Percentiles rank a stretch among this genome's conserved stretches.
These are phyloP conservation scores for Thermoascus crustaceus DNA, from an alignment of 2,329 filamentous ascomycete species.

Conservation along the genomic window DNA sequence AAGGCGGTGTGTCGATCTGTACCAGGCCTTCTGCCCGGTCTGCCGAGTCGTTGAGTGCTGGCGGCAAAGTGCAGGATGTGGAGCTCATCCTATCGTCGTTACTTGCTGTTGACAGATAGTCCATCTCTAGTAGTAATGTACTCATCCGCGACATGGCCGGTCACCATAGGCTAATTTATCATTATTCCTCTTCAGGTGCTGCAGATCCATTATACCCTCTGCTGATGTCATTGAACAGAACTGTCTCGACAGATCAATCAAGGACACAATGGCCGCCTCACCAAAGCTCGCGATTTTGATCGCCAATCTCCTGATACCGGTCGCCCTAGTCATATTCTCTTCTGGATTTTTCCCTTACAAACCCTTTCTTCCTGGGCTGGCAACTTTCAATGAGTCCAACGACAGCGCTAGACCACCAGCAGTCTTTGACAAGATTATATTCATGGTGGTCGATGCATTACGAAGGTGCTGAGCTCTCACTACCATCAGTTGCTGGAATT, in stretches of 20 bases:
- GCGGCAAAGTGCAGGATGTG: not conserved
- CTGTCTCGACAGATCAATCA: constrained; percentile 1
- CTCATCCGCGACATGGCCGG: not conserved
- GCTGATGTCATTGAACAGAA: not conserved
- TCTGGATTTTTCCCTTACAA: constrained; percentile 97
- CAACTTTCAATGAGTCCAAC: constrained; percentile 50
- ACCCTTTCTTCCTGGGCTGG: constrained; percentile 78
- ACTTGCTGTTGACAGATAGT: not conserved
- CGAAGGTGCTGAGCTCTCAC: constrained; percentile 56
- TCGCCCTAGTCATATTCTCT: constrained; percentile 69
- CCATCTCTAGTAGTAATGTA: not conserved
- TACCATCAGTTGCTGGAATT: too few relatives aligned
- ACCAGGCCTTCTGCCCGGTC: too few relatives aligned
- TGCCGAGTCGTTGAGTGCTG: too few relatives aligned
- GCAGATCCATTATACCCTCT: not conserved
- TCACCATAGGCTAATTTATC: too few relatives aligned
- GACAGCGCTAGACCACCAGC: constrained; percentile 50
- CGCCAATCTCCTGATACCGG: constrained; percentile 69
- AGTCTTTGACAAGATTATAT: constrained; percentile 81
- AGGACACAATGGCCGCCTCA: constrained; percentile 13
- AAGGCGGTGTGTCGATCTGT: too few relatives aligned
- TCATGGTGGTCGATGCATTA: constrained; percentile 96
- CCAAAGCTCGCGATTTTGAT: constrained; percentile 43
- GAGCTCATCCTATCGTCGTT: too few relatives aligned
- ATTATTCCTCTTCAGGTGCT: too few relatives aligned